These are phyloP conservation scores for Lepidium aucheri DNA, from an alignment of 345 rosid species.

Conservation along the genomic window DNA sequence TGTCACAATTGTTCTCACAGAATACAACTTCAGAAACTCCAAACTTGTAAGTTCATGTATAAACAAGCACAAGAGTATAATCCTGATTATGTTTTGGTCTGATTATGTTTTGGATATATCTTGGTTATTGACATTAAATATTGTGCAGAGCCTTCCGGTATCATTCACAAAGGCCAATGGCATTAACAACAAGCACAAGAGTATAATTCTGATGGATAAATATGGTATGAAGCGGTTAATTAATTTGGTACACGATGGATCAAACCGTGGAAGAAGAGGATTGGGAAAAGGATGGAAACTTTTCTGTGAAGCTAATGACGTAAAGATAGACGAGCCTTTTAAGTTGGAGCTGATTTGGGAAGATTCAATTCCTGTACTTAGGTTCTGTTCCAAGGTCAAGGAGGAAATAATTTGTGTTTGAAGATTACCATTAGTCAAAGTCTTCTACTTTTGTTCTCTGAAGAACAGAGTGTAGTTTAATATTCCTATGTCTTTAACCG, in stretches of 20 bases:
- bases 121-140: neutral
- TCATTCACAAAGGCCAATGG: neutral
- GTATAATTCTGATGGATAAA: conserved; percentile 8
- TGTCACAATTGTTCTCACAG: conserved; percentile 6
- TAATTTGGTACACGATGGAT: neutral
- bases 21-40: conserved; percentile 5
- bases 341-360: conserved; percentile 13
- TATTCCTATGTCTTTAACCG: neutral
- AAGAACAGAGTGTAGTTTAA: neutral
- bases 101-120: neutral
- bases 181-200: neutral
- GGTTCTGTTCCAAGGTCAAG: conserved; percentile 1
- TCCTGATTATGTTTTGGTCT: neutral
- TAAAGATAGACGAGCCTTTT: conserved; percentile 2
- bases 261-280: neutral
- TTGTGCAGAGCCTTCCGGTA: conserved; percentile 7
- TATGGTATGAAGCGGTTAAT: neutral
- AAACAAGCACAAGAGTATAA: no score
- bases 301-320: conserved; percentile 10
- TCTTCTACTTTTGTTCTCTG: neutral
- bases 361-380: neutral
- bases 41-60: conserved; percentile 8
- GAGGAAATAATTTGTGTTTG: neutral
- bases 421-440: neutral
- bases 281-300: conserved; percentile 15